Evolutionary conservation across 306 rosid genomes (phyloP), one percentile per base, ranked within the genome.

Genomic region (Macrotyloma uniflorum): DNA sequence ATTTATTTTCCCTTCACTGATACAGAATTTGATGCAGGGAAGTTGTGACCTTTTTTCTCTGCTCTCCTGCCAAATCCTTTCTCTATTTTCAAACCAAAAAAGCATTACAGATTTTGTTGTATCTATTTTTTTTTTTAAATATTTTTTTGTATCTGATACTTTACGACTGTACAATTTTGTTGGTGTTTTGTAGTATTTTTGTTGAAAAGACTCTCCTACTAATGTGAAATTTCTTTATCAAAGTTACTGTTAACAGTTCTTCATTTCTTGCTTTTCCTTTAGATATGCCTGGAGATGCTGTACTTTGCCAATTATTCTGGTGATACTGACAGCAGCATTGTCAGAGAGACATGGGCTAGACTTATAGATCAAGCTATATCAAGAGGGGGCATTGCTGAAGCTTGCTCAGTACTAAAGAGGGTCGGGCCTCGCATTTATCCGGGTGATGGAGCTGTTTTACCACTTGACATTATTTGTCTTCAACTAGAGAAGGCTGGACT

Each of bases 401-500:
- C 99, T 64, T 93, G 99, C 88, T 86, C 98, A 0, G 97, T 89
- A 67, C 61, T 95, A 36, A 95, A 95, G 84, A 87, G 98, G 88
- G 92, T 95, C 55, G 99, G 99, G n/a, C 90, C 97, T 43, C 93
- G 91, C 83, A 80, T 93, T 82, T 95, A 95, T 86, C 97, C 94
- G 6, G 99, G 98, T 46, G 97, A 93, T 71, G 99, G 94, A 76
- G 93, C 89, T 80, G 88, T 87, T 78, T 75, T 95, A 74, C 97
- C 98, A 42, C 83, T 95, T 32, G 96, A 91, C 77, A 82, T 91
- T 42, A 84, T 93, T 36, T 95, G 98, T 84, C 97, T 93, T 79
- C 98, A 93, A 81, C 98, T 95, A 23, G 99, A 95, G 90, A 95
- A 89, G 85, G 97, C 98, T 82, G 96, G 90, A 86, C 68, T 89